Base-by-base conservation (phyloP, 306 rosid species). In the Bauhinia variegata region DNA sequence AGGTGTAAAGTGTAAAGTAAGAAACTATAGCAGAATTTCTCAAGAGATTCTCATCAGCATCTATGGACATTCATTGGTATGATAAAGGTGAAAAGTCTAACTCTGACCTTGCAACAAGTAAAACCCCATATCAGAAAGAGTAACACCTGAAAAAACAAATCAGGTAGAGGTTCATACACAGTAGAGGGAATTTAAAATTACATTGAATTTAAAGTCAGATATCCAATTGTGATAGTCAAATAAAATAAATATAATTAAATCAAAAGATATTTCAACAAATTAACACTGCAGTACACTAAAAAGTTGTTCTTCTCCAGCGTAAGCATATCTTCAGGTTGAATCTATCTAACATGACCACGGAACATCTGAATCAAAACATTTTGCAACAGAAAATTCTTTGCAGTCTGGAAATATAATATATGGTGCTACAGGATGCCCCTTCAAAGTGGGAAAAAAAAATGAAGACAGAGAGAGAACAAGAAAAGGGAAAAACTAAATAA, bases 41-140 rank as follows among this genome's bases (percentile, higher is more conserved):
- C 55, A 37, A 48, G 19, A 50, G 38, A 16, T 28, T 37, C 38
- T 72, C 67, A 63, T 11, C 14, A 48, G 42, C 47, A 68, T 52
- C 31, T 19, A 1, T 51, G 61, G 32, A 63, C 13, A 54, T 42
- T 52, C 14, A 13, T 68, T 32, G 34, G 68, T 60, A 31, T 18
- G 39, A 36, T 17, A 23, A 47, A 68, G 54, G 72, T 31, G 63
- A 70, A 70, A 66, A 65, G 53, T 58, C 33, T 36, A 46, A 19
- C 10, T 78, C 89, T 72, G 55, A 95, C 99, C 97, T 95, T 95
- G 85, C 97, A 95, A 79, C 99, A 95, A 80, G 70, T 78, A 84
- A 83, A 19, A 38, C 89, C 96, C 99, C 96, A 95, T 36, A 74
- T 64, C 47, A 88, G 67, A 75, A 95, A 88, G 72, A 90, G 84